A percentile compares a stretch with the other conserved stretches of the same genome.
phyloP scores from a whole-genome alignment of 345 rosid species.

The Gossypium sturtianum region DNA sequence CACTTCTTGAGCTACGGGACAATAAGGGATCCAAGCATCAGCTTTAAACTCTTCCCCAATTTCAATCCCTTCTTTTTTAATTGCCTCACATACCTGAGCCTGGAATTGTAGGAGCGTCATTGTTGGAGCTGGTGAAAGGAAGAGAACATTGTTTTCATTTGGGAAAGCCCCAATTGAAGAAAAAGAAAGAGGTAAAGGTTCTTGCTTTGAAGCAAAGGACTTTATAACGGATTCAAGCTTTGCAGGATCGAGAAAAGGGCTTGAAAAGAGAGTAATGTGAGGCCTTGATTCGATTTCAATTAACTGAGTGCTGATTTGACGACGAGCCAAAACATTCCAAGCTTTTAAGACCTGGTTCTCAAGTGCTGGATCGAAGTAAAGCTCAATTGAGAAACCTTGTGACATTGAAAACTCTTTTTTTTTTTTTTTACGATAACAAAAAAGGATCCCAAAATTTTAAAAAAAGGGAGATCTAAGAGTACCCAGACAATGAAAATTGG shows the following conservation, averaged over 20 bases:
- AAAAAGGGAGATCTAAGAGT: slow-evolving; percentile 16
- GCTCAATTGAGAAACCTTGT: slow-evolving; percentile 83
- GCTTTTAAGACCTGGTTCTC: slow-evolving; percentile 96
- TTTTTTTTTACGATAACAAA: neutral
- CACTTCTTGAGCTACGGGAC: slow-evolving; percentile 82
- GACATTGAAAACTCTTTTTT: slow-evolving; percentile 38
- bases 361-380: slow-evolving; percentile 90
- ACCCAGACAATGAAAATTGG: neutral
- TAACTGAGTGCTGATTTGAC: slow-evolving; percentile 87
- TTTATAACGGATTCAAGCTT: slow-evolving; percentile 62
- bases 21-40: slow-evolving; percentile 74
- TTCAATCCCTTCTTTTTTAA: slow-evolving; percentile 79
- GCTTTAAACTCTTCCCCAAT: slow-evolving; percentile 66
- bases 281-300: slow-evolving; percentile 96
- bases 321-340: slow-evolving; percentile 98
- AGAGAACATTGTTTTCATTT: slow-evolving; percentile 55
- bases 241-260: slow-evolving; percentile 43
- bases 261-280: slow-evolving; percentile 76
- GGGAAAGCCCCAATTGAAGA: slow-evolving; percentile 67
- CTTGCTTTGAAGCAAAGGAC: slow-evolving; percentile 60
- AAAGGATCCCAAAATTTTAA: slow-evolving; percentile 2
- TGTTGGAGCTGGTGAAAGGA: slow-evolving; percentile 71
- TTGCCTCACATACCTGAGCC: slow-evolving; percentile 55
- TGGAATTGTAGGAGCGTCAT: slow-evolving; percentile 74
- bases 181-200: slow-evolving; percentile 57